Evolutionary conservation across 1,284 basidiomycete species (phyloP).

Genomic region (Grifola frondosa): DNA sequence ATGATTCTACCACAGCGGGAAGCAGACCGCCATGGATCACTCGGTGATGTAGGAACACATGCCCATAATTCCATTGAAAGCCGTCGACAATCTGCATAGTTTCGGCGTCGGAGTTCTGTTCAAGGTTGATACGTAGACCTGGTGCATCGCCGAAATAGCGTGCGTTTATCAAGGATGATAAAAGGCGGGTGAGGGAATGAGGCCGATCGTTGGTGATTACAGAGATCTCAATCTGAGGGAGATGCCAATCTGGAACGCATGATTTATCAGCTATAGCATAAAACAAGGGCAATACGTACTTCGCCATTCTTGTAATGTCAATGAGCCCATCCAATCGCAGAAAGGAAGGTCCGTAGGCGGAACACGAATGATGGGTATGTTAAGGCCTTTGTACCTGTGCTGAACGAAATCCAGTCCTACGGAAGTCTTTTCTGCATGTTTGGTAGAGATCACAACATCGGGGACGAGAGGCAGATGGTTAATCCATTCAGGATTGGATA

Average conservation of each 20-base stretch:
- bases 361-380: slow-evolving; percentile 37
- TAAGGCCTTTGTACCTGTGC: no score
- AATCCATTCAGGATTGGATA: slow-evolving; percentile 12
- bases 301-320: slow-evolving; percentile 54
- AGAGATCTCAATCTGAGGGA: slow-evolving; percentile 63
- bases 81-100: slow-evolving; percentile 54
- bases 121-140: slow-evolving; percentile 66
- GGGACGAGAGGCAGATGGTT: slow-evolving; percentile 2
- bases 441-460: slow-evolving; percentile 22
- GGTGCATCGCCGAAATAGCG: slow-evolving; percentile 69
- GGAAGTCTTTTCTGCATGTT: no score
- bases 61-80: slow-evolving; percentile 61
- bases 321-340: slow-evolving; percentile 63
- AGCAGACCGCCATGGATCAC: slow-evolving; percentile 75
- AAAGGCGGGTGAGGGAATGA: slow-evolving; percentile 63
- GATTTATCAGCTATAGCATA: slow-evolving; percentile 4
- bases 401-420: no score
- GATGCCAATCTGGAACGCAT: slow-evolving; percentile 62
- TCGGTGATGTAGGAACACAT: slow-evolving; percentile 62
- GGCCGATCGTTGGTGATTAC: slow-evolving; percentile 79
- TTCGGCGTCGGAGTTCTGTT: slow-evolving; percentile 66
- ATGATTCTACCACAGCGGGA: slow-evolving; percentile 80
- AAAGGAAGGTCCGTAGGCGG: slow-evolving; percentile 52
- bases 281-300: slow-evolving; percentile 37
- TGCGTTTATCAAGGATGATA: slow-evolving; percentile 58